Conservation (phyloP, 768 basidiomycete species). For the Crassisporium funariophilum region DNA sequence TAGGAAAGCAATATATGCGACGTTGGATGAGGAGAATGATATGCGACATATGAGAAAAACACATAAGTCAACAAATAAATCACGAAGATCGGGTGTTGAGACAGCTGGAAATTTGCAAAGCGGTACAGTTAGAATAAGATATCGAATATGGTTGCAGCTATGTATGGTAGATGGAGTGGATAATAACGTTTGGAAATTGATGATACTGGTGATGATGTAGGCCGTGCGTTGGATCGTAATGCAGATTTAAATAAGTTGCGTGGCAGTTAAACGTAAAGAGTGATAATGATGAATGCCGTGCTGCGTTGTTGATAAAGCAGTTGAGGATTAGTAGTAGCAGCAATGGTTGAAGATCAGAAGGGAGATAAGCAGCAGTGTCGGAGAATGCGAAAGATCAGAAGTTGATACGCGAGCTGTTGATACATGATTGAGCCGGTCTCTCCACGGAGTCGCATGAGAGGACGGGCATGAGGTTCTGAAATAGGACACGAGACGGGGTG, state of each 20-base stretch:
- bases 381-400: conserved; percentile 16
- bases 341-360: conserved; percentile 13
- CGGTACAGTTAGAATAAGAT: conserved; percentile 20
- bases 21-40: conserved; percentile 13
- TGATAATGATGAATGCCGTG: conserved; percentile 4
- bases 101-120: conserved; percentile 6
- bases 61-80: conserved; percentile 33
- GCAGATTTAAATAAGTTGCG: conserved; percentile 24
- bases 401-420: conserved; percentile 29
- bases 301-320: conserved; percentile 2
- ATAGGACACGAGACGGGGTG: conserved; percentile 50
- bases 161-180: conserved; percentile 12
- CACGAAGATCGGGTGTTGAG: conserved; percentile 21
- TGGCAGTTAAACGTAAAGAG: too few relatives aligned
- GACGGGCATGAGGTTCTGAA: conserved; percentile 66
- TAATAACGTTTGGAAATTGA: conserved; percentile 13
- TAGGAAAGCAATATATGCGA: conserved; percentile 23
- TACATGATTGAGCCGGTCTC: conserved; percentile 28
- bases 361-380: conserved; percentile 15
- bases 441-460: conserved; percentile 38
- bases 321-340: conserved; percentile 11
- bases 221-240: conserved; percentile 25
- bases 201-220: conserved; percentile 18
- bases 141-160: conserved; percentile 15
- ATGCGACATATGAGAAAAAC: conserved; percentile 9